Evolutionary conservation across 768 basidiomycete genomes (phyloP).

Genomic region (Xerocomus potaroensis): DNA sequence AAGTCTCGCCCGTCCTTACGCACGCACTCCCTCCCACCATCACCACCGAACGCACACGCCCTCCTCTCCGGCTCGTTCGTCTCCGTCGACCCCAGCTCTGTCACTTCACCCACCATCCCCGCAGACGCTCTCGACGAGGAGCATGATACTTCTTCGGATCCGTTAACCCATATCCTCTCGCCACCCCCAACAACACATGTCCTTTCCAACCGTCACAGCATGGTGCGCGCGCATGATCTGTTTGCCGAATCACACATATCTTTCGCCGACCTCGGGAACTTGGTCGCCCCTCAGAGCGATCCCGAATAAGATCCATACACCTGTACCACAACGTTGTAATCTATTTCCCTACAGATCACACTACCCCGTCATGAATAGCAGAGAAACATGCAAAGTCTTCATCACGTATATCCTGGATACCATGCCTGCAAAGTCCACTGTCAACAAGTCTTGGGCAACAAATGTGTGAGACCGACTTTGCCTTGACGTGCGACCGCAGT

Average conservation of each 20-base stretch:
- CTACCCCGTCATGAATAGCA: not conserved
- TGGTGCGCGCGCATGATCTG: slow-evolving; percentile 22
- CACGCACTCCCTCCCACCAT: slow-evolving; percentile 8
- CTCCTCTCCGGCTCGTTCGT: slow-evolving; percentile 2
- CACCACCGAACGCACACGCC: slow-evolving; percentile 1
- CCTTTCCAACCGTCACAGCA: slow-evolving; percentile 12
- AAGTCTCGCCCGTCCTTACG: slow-evolving; percentile 5
- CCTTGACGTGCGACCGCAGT: slow-evolving; percentile 57
- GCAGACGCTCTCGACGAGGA: not conserved
- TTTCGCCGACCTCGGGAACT: slow-evolving; percentile 24
- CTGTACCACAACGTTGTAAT: not conserved
- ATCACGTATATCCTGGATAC: slow-evolving; percentile 42
- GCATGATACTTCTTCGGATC: slow-evolving; percentile 4
- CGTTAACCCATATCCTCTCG: slow-evolving; percentile 19
- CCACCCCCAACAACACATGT: slow-evolving; percentile 7
- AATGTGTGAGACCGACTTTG: slow-evolving; percentile 41
- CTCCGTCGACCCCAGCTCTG: not conserved
- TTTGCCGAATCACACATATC: slow-evolving; percentile 26
- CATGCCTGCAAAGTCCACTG: slow-evolving; percentile 40
- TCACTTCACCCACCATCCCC: not conserved
- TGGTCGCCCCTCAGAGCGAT: slow-evolving; percentile 12
- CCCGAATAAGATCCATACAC: not conserved
- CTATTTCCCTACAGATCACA: not conserved
- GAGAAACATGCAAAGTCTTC: slow-evolving; percentile 46
- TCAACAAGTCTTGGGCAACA: slow-evolving; percentile 1